These are phyloP conservation scores for Boletus subparvulus DNA, from an alignment of 768 basidiomycete species.

Conservation along the genomic window DNA sequence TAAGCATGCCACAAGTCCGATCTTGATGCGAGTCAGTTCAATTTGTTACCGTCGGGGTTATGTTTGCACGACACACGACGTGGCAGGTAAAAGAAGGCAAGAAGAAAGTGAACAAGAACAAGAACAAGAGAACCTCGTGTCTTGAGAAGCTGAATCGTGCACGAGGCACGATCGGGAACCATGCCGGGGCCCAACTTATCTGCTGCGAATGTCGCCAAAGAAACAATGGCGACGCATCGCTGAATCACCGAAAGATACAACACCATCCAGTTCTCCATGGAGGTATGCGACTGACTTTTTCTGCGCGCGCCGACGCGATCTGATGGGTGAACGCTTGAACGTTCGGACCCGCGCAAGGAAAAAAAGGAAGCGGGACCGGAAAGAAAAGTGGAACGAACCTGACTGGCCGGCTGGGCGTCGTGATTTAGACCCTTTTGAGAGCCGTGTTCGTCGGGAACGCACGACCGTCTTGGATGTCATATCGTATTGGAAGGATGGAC, in stretches of 20 bases:
- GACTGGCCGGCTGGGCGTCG: not conserved
- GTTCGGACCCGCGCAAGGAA: conserved; percentile 4
- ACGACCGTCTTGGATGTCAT: not conserved
- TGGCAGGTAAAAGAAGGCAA: conserved; percentile 2
- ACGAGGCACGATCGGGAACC: not conserved
- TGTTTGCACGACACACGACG: conserved; percentile 13
- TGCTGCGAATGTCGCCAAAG: not conserved
- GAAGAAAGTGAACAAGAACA: not conserved
- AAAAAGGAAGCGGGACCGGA: conserved; percentile 1
- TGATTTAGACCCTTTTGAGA: not conserved
- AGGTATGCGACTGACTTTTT: not conserved
- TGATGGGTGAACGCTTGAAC: conserved; percentile 1
- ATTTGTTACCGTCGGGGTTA: not conserved
- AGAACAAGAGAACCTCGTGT: not conserved
- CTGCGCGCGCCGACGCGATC: not conserved
- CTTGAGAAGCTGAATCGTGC: conserved; percentile 2
- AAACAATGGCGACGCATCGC: not conserved
- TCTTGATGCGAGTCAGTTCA: not conserved
- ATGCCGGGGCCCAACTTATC: not conserved
- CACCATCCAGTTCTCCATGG: conserved; percentile 7
- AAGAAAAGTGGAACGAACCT: not conserved
- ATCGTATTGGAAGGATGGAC: not conserved
- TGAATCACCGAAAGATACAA: not conserved
- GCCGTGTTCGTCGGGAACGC: not conserved
- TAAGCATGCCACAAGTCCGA: conserved; percentile 2